Conservation (phyloP, 805 yeast species). For the Schwanniomyces sp. region DNA sequence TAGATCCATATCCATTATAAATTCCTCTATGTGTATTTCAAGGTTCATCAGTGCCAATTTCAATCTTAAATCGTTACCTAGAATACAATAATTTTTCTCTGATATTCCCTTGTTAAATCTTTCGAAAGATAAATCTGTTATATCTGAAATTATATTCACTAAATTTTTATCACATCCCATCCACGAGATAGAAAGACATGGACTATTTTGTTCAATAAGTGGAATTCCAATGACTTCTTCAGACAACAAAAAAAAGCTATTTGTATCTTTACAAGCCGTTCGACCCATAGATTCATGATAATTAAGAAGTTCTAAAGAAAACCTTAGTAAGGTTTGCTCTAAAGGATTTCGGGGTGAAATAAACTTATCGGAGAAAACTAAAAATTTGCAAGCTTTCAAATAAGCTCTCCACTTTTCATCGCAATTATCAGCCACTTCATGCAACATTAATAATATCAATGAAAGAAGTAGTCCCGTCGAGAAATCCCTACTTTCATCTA, state of each 20-base stretch:
- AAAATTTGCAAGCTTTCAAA: conserved; percentile 15
- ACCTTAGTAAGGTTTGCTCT: conserved; percentile 18
- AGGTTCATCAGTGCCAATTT: conserved; percentile 11
- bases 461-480: conserved; percentile 18
- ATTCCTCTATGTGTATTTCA: conserved; percentile 7
- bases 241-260: conserved; percentile 18
- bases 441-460: conserved; percentile 20
- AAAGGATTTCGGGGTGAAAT: conserved; percentile 15
- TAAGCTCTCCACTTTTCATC: conserved; percentile 20
- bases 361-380: conserved; percentile 16
- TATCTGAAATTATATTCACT: conserved; percentile 24
- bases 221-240: conserved; percentile 9
- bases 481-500: neutral
- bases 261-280: conserved; percentile 27
- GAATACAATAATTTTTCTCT: conserved; percentile 10
- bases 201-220: neutral
- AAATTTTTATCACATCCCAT: conserved; percentile 30
- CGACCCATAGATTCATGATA: conserved; percentile 28
- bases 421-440: conserved; percentile 27
- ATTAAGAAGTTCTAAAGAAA: conserved; percentile 22
- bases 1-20: neutral
- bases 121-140: conserved; percentile 33
- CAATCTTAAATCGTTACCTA: conserved; percentile 14
- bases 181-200: conserved; percentile 20
- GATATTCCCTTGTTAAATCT: conserved; percentile 13